Evolutionary conservation across 2,329 filamentous ascomycete genomes (phyloP).

Genomic region (Hansfordia pulvinata): DNA sequence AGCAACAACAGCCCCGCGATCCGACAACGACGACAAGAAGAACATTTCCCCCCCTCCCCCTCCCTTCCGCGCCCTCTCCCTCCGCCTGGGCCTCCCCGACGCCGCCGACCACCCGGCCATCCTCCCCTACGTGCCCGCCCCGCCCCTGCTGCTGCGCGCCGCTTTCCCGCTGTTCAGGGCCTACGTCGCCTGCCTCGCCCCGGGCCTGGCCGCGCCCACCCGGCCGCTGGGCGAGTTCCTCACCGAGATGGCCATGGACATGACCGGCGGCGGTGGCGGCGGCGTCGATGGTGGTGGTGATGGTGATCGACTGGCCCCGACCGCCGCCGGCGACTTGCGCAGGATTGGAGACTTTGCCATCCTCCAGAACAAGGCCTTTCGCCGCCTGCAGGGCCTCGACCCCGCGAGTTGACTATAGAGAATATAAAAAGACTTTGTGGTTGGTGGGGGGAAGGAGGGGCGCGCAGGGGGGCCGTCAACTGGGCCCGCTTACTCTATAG

Average conservation of each 20-base stretch:
- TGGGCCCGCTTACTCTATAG: too few relatives aligned
- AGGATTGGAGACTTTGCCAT: conserved; percentile 16
- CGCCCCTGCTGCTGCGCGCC: conserved; percentile 7
- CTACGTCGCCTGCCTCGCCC: conserved; percentile 8
- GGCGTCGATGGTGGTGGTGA: too few relatives aligned
- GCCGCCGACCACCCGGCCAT: conserved; percentile 23
- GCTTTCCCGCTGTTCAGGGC: conserved; percentile 10
- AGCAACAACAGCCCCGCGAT: too few relatives aligned
- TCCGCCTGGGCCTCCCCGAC: conserved; percentile 50
- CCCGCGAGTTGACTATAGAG: too few relatives aligned
- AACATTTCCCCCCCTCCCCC: too few relatives aligned
- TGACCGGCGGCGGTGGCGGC: too few relatives aligned
- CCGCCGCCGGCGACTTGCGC: conserved; percentile 9
- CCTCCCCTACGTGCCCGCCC: conserved; percentile 24
- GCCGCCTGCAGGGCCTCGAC: conserved; percentile 10
- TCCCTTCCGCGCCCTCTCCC: conserved; percentile 37
- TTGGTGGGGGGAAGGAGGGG: too few relatives aligned
- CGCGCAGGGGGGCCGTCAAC: too few relatives aligned
- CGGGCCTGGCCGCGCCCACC: conserved; percentile 25
- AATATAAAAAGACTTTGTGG: too few relatives aligned
- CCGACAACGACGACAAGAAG: too few relatives aligned
- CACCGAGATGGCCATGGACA: conserved; percentile 26
- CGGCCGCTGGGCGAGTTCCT: conserved; percentile 27
- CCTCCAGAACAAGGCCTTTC: conserved; percentile 15
- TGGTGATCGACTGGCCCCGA: too few relatives aligned